Evolutionary conservation across 2,329 filamentous ascomycete genomes (phyloP), one percentile per base, ranked within the genome.

Genomic region (Diaporthe velutina): DNA sequence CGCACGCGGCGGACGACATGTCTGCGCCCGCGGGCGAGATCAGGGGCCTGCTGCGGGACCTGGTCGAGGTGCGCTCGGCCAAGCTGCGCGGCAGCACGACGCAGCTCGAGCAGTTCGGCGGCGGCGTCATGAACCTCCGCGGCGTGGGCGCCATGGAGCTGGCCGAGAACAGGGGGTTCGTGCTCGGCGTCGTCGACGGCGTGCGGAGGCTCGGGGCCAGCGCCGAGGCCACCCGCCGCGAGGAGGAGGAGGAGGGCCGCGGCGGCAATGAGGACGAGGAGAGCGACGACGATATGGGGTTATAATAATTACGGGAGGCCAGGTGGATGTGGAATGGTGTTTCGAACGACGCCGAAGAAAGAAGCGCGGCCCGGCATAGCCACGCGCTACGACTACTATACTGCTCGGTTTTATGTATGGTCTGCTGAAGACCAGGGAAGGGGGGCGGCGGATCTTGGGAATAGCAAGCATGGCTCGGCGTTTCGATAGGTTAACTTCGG

Each of bases 101-200:
- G 50, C 90, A 92, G 52, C 84, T 98, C 67, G 94, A 95, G 79
- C 90, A 90, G 28, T 93, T 90, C 12, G 92, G 91, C 4, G 92
- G 92, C 30, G 92, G 96, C n/a, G 90, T 95, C 73, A 89, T 93
- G 81, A 90, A 86, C 73, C 78, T 93, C 73, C 83, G 88, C 2
- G 96, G 96, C 30, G 94, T 98, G 0, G 97, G 97, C 2, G 94
- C 94, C 2, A 95, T 98, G 93, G 97, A 99, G 86, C 88, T 98
- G 64, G 93, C 94, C 0, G 96, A 98, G 85, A 94, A 92, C 73
- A 90, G 96, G 79, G 93, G 92, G 0, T 98, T 98, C 81, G 91
- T 98, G 76, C 88, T 91, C 1, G 94, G 94, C 1, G 95, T 98
- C 2, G 93, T 98, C 77, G 96, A 98, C 82, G 95, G 94, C 6